phyloP scores from a whole-genome alignment of 225 moss, liverwort and hornwort species.

The Sphagnum contortum region DNA sequence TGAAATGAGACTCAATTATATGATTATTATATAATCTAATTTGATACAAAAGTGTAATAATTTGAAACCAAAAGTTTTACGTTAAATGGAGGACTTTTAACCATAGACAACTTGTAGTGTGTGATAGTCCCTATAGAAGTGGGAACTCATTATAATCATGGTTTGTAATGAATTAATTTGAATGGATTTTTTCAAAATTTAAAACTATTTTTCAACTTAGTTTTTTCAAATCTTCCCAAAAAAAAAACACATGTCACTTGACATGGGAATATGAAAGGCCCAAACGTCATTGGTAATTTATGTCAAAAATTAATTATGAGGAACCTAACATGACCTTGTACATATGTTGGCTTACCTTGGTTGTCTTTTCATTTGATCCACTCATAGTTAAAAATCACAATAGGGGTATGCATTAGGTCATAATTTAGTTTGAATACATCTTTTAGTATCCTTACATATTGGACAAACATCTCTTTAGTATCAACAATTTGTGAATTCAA shows the following conservation, averaged over 20 bases:
- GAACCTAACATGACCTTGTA: background rate
- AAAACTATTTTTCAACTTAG: background rate
- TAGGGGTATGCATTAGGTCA: background rate
- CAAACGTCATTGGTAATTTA: background rate
- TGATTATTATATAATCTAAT: too few species aligned
- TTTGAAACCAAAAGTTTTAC: too few species aligned
- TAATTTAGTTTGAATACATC: slow-evolving; percentile 3
- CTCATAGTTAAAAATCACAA: background rate
- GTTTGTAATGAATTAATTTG: too few species aligned
- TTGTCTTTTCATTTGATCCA: background rate
- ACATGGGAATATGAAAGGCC: background rate
- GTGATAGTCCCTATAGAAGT: too few species aligned
- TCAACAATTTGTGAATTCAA: too few species aligned
- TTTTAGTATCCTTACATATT: background rate
- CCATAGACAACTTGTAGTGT: too few species aligned
- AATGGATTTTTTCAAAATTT: too few species aligned
- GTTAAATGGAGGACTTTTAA: too few species aligned
- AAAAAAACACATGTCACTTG: background rate
- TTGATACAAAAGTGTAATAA: too few species aligned
- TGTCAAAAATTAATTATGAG: background rate
- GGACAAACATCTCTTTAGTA: too few species aligned
- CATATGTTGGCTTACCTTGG: background rate
- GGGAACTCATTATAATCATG: too few species aligned
- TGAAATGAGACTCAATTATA: too few species aligned
- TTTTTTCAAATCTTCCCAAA: background rate